phyloP scores from a whole-genome alignment of 2,329 filamentous ascomycete species.

The Fusarium mundagurra region DNA sequence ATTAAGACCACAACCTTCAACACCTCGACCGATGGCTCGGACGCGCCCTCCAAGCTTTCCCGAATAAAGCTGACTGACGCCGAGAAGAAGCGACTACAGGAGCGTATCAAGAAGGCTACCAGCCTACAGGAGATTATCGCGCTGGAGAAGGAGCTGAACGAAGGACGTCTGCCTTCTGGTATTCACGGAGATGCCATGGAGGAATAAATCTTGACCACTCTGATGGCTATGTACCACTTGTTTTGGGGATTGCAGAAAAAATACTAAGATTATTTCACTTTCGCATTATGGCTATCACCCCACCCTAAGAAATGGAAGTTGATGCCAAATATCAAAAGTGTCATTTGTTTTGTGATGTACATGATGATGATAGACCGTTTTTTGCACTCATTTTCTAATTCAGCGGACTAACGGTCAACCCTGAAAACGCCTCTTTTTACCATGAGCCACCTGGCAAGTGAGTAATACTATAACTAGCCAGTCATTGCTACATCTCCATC shows the following conservation, averaged over 20 bases:
- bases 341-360: neutral
- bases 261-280: slow-evolving; percentile 22
- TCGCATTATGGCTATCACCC: slow-evolving; percentile 18
- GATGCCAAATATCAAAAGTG: neutral
- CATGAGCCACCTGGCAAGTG: neutral
- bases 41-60: slow-evolving; percentile 70
- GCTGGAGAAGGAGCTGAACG: slow-evolving; percentile 90
- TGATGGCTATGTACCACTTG: slow-evolving; percentile 7
- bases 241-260: slow-evolving; percentile 23
- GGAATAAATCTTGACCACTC: slow-evolving; percentile 54
- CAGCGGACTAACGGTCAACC: neutral
- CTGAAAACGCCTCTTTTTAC: neutral
- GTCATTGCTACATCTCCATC: slow-evolving; percentile 70
- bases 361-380: neutral
- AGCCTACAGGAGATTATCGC: slow-evolving; percentile 89
- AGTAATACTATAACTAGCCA: slow-evolving; percentile 51
- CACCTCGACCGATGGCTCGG: slow-evolving; percentile 55
- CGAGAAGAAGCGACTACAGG: slow-evolving; percentile 86
- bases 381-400: neutral
- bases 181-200: slow-evolving; percentile 69
- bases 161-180: slow-evolving; percentile 83
- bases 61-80: slow-evolving; percentile 86
- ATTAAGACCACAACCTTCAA: slow-evolving; percentile 83
- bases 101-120: slow-evolving; percentile 87
- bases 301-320: neutral